phyloP scores from a whole-genome alignment of 2,329 filamentous ascomycete genomes.

The Chaetomium strumarium region DNA sequence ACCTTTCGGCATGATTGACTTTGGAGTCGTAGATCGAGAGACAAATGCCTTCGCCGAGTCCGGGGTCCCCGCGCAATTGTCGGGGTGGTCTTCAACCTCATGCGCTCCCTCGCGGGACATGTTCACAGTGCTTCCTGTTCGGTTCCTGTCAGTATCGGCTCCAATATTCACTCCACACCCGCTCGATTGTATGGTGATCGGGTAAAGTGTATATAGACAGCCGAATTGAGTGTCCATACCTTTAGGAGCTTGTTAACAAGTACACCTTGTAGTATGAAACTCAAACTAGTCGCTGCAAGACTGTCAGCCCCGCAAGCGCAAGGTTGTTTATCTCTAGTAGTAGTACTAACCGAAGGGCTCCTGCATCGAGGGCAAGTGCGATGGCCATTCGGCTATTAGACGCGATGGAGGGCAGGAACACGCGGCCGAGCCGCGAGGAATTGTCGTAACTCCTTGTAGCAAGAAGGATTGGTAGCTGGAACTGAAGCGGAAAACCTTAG shows the following conservation, averaged over 20 bases:
- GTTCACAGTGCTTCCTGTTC: neutral
- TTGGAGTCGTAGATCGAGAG: neutral
- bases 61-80: conserved; percentile 21
- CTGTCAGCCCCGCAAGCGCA: no score
- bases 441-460: neutral
- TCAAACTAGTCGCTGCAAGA: no score
- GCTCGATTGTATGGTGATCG: neutral
- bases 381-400: neutral
- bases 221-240: neutral
- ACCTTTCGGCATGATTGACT: conserved; percentile 28
- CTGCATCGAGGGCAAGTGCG: neutral
- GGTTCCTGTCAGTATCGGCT: no score
- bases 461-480: neutral
- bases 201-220: neutral
- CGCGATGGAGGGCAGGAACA: neutral
- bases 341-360: neutral
- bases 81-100: neutral
- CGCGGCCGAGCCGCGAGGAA: neutral
- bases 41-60: conserved; percentile 5
- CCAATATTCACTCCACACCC: neutral
- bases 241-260: neutral
- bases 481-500: neutral
- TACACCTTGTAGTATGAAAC: neutral
- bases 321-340: neutral
- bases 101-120: conserved; percentile 8